phyloP scores from a whole-genome alignment of 2,329 filamentous ascomycete genomes.

The Beauveria pseudobassiana region DNA sequence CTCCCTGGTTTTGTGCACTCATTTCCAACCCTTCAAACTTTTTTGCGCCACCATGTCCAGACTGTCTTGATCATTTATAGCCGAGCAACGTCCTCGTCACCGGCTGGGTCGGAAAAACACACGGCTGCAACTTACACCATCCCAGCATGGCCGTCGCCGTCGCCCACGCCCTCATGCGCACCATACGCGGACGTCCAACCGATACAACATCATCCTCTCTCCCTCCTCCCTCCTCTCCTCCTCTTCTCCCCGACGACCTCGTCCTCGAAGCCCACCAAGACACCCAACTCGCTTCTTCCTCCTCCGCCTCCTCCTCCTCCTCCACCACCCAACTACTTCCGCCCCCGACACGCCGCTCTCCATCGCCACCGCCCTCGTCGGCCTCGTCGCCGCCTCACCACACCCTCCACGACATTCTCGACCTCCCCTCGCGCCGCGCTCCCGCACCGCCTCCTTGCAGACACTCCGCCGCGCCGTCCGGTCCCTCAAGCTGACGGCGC shows the following conservation, averaged over 20 bases:
- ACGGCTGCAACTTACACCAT: not conserved
- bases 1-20: no score
- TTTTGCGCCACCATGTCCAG: not conserved
- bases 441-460: constrained; percentile 4
- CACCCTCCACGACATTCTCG: constrained; percentile 8
- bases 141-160: constrained; percentile 2
- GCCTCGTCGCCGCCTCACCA: constrained; percentile 16
- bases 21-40: not conserved
- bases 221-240: not conserved
- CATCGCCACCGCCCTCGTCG: constrained; percentile 11
- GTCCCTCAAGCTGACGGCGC: constrained; percentile 13
- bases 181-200: not conserved
- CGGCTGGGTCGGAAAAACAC: no score
- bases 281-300: not conserved
- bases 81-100: not conserved
- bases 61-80: not conserved
- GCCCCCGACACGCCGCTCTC: not conserved
- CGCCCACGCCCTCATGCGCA: constrained; percentile 3
- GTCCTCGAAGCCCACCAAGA: not conserved
- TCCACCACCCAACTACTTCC: not conserved
- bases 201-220: not conserved
- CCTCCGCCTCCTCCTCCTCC: not conserved
- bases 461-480: constrained; percentile 3
- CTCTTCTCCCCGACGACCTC: not conserved
- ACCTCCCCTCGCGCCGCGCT: not conserved